phyloP scores from a whole-genome alignment of 768 basidiomycete genomes.

The Tricholoma bakamatsutake region DNA sequence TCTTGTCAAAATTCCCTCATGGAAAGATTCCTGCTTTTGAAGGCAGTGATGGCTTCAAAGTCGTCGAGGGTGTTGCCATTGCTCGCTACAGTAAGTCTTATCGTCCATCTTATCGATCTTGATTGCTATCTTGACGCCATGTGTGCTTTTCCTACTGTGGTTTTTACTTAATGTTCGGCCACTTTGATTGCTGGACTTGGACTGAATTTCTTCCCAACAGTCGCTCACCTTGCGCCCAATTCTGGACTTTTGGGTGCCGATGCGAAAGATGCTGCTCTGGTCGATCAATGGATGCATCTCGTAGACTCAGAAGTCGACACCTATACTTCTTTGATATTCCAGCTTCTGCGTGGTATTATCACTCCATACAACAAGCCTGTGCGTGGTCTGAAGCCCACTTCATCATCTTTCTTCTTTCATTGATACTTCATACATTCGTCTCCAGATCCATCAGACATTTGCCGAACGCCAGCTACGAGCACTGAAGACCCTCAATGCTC shows the following conservation, averaged over 20 bases:
- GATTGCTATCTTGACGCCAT: background rate
- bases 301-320: slow-evolving; percentile 58
- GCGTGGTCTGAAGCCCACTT: slow-evolving; percentile 21
- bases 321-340: slow-evolving; percentile 28
- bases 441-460: slow-evolving; percentile 51
- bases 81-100: slow-evolving; percentile 78
- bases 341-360: slow-evolving; percentile 39
- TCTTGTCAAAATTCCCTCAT: slow-evolving; percentile 65
- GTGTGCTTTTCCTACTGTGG: background rate
- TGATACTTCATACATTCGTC: background rate
- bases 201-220: slow-evolving; percentile 31
- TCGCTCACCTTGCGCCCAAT: slow-evolving; percentile 71
- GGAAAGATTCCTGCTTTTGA: slow-evolving; percentile 84
- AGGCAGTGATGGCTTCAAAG: slow-evolving; percentile 62
- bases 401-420: background rate
- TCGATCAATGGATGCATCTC: slow-evolving; percentile 83
- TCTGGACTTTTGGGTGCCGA: slow-evolving; percentile 66
- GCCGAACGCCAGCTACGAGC: slow-evolving; percentile 49
- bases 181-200: too few relatives aligned
- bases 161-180: background rate
- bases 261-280: slow-evolving; percentile 60
- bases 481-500: slow-evolving; percentile 64
- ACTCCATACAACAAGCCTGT: slow-evolving; percentile 78
- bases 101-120: slow-evolving; percentile 22
- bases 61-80: slow-evolving; percentile 75